phyloP scores from a whole-genome alignment of 2,329 filamentous ascomycete species.

The Pseudogymnoascus sp. region DNA sequence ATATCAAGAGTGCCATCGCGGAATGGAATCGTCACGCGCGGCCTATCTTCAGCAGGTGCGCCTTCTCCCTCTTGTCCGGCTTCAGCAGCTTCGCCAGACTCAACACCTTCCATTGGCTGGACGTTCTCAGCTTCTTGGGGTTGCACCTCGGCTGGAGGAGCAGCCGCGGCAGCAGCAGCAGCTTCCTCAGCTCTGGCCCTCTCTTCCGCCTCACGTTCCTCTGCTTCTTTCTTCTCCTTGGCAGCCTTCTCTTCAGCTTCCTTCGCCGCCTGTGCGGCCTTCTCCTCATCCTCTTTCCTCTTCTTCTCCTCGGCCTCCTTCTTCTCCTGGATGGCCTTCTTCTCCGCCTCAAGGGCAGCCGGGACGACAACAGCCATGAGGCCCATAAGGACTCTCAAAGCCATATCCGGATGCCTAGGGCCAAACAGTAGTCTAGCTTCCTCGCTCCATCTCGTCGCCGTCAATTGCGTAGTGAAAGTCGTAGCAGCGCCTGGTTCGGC shows the following conservation, averaged over 20 bases:
- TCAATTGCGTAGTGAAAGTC: constrained; percentile 61
- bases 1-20: constrained; percentile 85
- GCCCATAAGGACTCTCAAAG: constrained; percentile 56
- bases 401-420: constrained; percentile 57
- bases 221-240: constrained; percentile 61
- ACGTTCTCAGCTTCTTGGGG: constrained; percentile 20
- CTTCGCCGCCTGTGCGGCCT: constrained; percentile 58
- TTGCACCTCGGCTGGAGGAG: constrained; percentile 38
- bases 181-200: constrained; percentile 52
- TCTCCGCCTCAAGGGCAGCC: constrained; percentile 74
- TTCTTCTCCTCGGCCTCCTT: constrained; percentile 53
- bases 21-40: constrained; percentile 73
- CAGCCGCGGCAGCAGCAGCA: constrained; percentile 40
- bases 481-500: constrained; percentile 26
- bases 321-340: constrained; percentile 52
- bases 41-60: constrained; percentile 40
- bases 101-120: constrained; percentile 67
- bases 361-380: constrained; percentile 71
- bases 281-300: constrained; percentile 58
- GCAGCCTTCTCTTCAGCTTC: constrained; percentile 61
- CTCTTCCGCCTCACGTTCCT: constrained; percentile 66
- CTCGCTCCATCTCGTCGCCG: constrained; percentile 74
- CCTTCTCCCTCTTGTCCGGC: constrained; percentile 28
- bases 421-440: constrained; percentile 85
- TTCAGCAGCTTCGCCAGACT: constrained; percentile 29